Base-by-base conservation (phyloP, 1,284 basidiomycete species). In the Trichosporon sp. region DNA sequence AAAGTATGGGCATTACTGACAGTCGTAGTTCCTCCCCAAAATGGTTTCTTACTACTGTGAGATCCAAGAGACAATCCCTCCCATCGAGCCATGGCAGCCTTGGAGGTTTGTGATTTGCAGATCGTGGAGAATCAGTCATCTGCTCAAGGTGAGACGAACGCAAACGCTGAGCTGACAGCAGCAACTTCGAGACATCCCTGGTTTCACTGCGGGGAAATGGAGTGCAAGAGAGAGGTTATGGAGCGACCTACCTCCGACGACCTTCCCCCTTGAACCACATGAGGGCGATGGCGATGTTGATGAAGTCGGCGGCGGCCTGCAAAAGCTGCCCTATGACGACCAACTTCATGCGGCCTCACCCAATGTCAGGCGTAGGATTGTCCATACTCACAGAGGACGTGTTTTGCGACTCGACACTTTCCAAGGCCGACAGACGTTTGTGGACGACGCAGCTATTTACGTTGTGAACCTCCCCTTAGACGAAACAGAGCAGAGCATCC, bases 371-470 rank as follows among this genome's bases (percentile, higher is more conserved):
- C 64, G 64, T 23, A 34, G 46, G 11, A 23, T 71, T 2, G 16
- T 70, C 1, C 63, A 62, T 49, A 74, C 71, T 0, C 74, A 74
- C 52, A 68, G 63, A 19, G 75, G 75, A 5, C 63, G 75, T 9
- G 40, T 59, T 4, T 49, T 75, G 1, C 60, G 65, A 0, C 66
- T 73, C 34, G 70, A 72, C 32, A 9, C 54, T 0, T 27, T 49
- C 1, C 46, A 60, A 16, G 70, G 64, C 4, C 62, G 59, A 7
- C 56, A n/a, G 63, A 0, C 59, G 62, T 3, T 76, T 66, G 59
- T 59, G 70, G 76, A 78, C 62, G 70, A 74, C 29, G 36, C 66
- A 1, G 76, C 74, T 1, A 56, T 78, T 23, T 74, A 71, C 54
- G 72, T 78, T 1, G 14, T 14, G 7, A 21, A 21, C 16, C 4